Percentiles rank a stretch among this genome's conserved stretches.
These are phyloP conservation scores for Serendipita sp. DNA, from an alignment of 768 basidiomycete species.

Conservation along the genomic window DNA sequence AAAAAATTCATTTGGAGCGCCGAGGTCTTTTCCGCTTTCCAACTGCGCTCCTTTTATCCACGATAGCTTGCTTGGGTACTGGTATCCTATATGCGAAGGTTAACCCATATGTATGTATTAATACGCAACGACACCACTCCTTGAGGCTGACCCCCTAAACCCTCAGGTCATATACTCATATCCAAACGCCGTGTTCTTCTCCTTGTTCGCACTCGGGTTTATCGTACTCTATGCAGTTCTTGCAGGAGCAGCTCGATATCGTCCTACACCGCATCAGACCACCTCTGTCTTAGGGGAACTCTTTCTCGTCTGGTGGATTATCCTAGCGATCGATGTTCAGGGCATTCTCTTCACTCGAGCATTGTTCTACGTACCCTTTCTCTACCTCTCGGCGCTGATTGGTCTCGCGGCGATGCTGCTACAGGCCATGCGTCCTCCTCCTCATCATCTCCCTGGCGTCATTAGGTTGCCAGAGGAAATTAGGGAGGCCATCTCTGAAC, in stretches of 20 bases:
- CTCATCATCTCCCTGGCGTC: background rate
- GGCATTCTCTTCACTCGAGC: background rate
- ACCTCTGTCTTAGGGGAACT: background rate
- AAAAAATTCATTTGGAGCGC: background rate
- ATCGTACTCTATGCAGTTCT: constrained; percentile 1
- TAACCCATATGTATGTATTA: background rate
- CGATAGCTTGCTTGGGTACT: background rate
- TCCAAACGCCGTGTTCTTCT: constrained; percentile 5
- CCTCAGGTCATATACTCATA: constrained; percentile 3
- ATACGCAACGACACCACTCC: background rate
- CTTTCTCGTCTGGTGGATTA: background rate
- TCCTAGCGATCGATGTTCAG: background rate
- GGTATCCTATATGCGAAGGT: background rate
- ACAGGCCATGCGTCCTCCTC: background rate
- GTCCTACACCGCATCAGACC: background rate
- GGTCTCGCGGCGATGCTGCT: constrained; percentile 1
- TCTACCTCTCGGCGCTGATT: background rate
- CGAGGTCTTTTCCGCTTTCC: constrained; percentile 1
- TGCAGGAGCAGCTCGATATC: background rate
- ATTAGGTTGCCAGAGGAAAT: background rate
- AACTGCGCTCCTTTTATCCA: background rate
- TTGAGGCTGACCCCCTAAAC: background rate
- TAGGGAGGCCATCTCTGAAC: background rate
- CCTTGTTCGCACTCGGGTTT: background rate
- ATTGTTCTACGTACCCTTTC: constrained; percentile 1